These are phyloP conservation scores for Phytophthora podocarpi DNA, from an alignment of 352 stramenopile species.

Conservation along the genomic window DNA sequence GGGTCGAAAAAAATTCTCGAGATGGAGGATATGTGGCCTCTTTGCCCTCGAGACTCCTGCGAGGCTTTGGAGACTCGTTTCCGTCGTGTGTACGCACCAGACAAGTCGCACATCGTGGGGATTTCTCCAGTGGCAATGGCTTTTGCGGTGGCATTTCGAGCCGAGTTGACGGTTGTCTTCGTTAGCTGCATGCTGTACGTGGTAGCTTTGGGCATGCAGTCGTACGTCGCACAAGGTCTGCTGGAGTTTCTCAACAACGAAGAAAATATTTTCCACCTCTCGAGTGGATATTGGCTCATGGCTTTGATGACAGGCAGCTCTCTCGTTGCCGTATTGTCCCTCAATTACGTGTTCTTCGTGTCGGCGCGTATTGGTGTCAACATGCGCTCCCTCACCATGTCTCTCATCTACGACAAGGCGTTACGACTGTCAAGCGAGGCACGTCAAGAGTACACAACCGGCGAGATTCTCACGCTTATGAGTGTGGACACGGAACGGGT, in stretches of 20 bases:
- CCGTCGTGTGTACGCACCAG: constrained; percentile 21
- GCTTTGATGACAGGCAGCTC: constrained; percentile 27
- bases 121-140: constrained; percentile 28
- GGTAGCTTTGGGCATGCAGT: constrained; percentile 29
- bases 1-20: constrained; percentile 36
- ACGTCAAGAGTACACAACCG: constrained; percentile 39
- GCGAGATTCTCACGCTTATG: constrained; percentile 49
- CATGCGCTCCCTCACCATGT: constrained; percentile 48
- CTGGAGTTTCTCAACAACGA: constrained; percentile 36
- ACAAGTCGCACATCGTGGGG: constrained; percentile 1
- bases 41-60: constrained; percentile 24
- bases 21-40: constrained; percentile 36
- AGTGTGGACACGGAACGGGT: constrained; percentile 47
- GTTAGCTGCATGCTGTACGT: constrained; percentile 34
- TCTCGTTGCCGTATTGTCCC: constrained; percentile 27
- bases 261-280: constrained; percentile 36
- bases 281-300: constrained; percentile 37
- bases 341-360: constrained; percentile 47
- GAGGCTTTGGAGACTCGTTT: constrained; percentile 20
- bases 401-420: constrained; percentile 52
- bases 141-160: constrained; percentile 19
- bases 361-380: constrained; percentile 45
- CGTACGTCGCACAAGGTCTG: constrained; percentile 32
- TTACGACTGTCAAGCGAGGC: constrained; percentile 61
- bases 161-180: constrained; percentile 14